Base-by-base conservation (phyloP, 768 basidiomycete species). In the Macrolepiota dolichaula region DNA sequence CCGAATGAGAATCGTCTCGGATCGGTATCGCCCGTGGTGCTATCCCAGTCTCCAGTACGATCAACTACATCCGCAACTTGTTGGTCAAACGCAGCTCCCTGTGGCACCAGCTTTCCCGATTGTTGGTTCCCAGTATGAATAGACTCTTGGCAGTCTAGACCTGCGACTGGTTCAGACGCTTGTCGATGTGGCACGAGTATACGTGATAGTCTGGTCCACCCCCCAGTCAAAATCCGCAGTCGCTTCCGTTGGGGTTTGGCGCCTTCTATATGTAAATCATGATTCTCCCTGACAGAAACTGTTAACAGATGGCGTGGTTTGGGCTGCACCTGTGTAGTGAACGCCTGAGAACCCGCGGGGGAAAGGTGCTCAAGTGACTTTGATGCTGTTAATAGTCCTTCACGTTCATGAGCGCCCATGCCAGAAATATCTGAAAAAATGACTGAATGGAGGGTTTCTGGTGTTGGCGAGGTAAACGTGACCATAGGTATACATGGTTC, bases 401-500 rank as follows among this genome's bases (percentile, higher is more conserved):
- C 12, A 35, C 36, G n/a, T 52, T 52, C 55, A 19, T 51, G 22
- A 44, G 15, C 55, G 24, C 24, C 24, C 24, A 35, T 10, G 9
- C 10, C 25, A 51, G 42, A 29, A 4, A 12, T 37, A 32, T 47
- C 61, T 9, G 29, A 32, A 61, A 70, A 67, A 36, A 57, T 24
- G 6, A 61, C 44, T 15, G 68, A 67, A 32, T 61, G 63, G 22
- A 66, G 67, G 35, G 68, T 59, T 50, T 76, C 72, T 32, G 74
- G 74, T 17, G 73, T 74, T 6, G 72, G 73, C 25, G 67, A 69
- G 37, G 74, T 76, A 59, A 76, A 62, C 38, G 69, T 71, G 25
- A 76, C 65, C 51, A 67, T 67, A 13, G 74, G 74, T 37, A 72
- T 63, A 49, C 15, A 62, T 55, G 29, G 58, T 42, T 47, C 36